Evolutionary conservation across 2,329 filamentous ascomycete species (phyloP).

Genomic region (Aspergillus transmontanensis): DNA sequence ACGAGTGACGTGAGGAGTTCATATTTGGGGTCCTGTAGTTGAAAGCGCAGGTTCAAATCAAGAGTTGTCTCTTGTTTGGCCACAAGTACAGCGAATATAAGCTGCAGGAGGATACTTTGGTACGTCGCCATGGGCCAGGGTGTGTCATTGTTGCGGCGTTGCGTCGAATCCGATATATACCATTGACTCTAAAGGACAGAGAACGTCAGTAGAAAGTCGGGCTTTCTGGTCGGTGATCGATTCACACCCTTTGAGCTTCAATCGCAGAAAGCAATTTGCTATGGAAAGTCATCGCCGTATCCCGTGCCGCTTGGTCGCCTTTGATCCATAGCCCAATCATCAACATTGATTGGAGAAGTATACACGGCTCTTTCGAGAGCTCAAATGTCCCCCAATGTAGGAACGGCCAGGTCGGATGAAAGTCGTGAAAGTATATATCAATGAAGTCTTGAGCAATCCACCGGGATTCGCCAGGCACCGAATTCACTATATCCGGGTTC

Average conservation of each 20-base stretch:
- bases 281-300: slow-evolving; percentile 26
- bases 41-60: slow-evolving; percentile 15
- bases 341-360: slow-evolving; percentile 30
- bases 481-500: background rate
- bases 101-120: slow-evolving; percentile 29
- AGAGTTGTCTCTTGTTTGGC: slow-evolving; percentile 8
- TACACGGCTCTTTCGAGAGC: slow-evolving; percentile 21
- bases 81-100: slow-evolving; percentile 27
- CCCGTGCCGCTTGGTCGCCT: slow-evolving; percentile 19
- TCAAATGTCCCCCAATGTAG: slow-evolving; percentile 27
- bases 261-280: slow-evolving; percentile 21
- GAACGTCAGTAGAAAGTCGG: background rate
- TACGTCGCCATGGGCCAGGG: slow-evolving; percentile 32
- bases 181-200: slow-evolving; percentile 15
- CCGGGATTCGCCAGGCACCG: slow-evolving; percentile 6
- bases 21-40: slow-evolving; percentile 14
- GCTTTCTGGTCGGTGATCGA: rapidly evolving
- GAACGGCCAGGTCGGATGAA: slow-evolving; percentile 32
- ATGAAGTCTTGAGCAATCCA: slow-evolving; percentile 23
- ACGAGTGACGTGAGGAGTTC: slow-evolving; percentile 25
- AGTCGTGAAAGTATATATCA: slow-evolving; percentile 27
- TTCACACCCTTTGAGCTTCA: slow-evolving; percentile 24
- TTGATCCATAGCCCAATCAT: slow-evolving; percentile 30
- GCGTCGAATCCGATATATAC: slow-evolving; percentile 8
- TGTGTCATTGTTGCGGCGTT: background rate